Conservation (phyloP, 1,284 basidiomycete genomes). For the Apiotrichum gracile region DNA sequence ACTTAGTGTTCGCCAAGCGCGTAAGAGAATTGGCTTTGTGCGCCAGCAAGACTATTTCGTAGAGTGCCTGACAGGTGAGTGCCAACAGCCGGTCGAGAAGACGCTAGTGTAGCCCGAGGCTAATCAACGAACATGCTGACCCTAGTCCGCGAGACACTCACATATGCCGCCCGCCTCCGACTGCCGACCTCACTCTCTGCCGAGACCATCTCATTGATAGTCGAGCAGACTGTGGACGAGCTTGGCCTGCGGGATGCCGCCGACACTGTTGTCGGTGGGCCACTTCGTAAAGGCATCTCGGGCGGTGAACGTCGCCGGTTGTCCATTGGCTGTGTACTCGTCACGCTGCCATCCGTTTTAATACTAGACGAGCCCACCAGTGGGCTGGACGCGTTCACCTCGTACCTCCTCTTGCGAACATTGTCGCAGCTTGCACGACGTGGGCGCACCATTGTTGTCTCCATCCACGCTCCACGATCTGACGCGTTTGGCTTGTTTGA, state of each 20-base stretch:
- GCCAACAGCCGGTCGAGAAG: too few relatives aligned
- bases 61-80: constrained; percentile 45
- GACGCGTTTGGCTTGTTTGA: constrained; percentile 53
- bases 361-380: constrained; percentile 59
- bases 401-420: constrained; percentile 51
- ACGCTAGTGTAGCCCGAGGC: too few relatives aligned
- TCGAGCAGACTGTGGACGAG: constrained; percentile 54
- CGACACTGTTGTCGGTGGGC: constrained; percentile 51
- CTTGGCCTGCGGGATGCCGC: constrained; percentile 53
- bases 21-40: constrained; percentile 47
- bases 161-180: constrained; percentile 51
- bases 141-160: constrained; percentile 52
- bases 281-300: constrained; percentile 60
- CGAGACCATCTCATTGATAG: constrained; percentile 45
- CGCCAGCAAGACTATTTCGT: constrained; percentile 46
- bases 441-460: constrained; percentile 52
- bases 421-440: constrained; percentile 50
- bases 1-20: constrained; percentile 30
- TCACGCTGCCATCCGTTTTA: constrained; percentile 70
- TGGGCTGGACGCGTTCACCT: constrained; percentile 51
- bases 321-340: constrained; percentile 74
- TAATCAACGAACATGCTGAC: too few relatives aligned
- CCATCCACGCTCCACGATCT: constrained; percentile 54
- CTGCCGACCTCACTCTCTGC: constrained; percentile 47
- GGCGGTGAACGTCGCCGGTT: constrained; percentile 78